Conservation (phyloP, 805 yeast species). For the Saturnispora dispora region DNA sequence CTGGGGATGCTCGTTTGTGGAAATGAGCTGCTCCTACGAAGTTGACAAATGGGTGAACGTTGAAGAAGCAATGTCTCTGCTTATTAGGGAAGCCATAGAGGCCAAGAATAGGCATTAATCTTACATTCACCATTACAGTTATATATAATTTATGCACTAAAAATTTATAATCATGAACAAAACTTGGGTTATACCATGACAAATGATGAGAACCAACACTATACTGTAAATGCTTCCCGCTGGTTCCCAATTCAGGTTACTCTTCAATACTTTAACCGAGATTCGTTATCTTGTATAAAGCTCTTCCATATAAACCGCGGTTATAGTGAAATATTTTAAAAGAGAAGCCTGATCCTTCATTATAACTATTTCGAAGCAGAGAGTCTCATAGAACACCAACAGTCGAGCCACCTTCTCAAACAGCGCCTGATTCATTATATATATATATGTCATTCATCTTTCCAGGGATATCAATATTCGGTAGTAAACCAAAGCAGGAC, state of each 20-base stretch:
- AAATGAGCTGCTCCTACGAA: conserved; percentile 42
- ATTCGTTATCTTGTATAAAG: neutral
- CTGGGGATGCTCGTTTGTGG: conserved; percentile 62
- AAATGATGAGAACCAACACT: neutral
- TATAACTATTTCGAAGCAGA: neutral
- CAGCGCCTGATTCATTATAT: neutral
- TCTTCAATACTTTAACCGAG: neutral
- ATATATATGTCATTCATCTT: conserved; percentile 3
- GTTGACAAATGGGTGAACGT: conserved; percentile 34
- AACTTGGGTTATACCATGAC: neutral
- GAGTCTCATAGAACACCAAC: neutral
- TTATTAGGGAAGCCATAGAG: conserved; percentile 40
- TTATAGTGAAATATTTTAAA: neutral
- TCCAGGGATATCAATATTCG: conserved; percentile 1
- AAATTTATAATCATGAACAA: neutral
- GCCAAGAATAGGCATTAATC: conserved; percentile 1
- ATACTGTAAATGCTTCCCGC: neutral
- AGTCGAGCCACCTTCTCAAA: neutral
- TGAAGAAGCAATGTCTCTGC: conserved; percentile 47
- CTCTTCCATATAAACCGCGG: neutral
- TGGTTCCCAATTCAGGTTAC: neutral
- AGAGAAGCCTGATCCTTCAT: neutral
- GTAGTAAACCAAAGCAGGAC: neutral
- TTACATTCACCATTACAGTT: neutral
- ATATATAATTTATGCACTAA: neutral